phyloP scores from a whole-genome alignment of 129 eudicot species.

The sunflower (Helianthus annuus) region HanXRQr2.0-SUNRISE NC_035438.2:44895033-44895532 shows the following conservation, averaged over 20 bases:
- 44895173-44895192: too few species aligned
- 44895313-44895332: constrained; percentile 72
- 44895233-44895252: too few species aligned
- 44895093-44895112: too few species aligned
- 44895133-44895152: too few species aligned
- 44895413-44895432: constrained; percentile 74
- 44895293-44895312: constrained; percentile 52
- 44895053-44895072: too few species aligned
- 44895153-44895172: too few species aligned
- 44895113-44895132: too few species aligned
- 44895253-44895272: neutral
- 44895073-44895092: too few species aligned
- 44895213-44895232: too few species aligned
- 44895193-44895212: too few species aligned
- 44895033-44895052: too few species aligned
- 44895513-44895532: constrained; percentile 72
- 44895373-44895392: constrained; percentile 68
- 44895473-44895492: constrained; percentile 76
- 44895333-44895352: constrained; percentile 75
- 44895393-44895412: constrained; percentile 54
- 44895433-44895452: constrained; percentile 74
- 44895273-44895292: neutral
- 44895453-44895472: constrained; percentile 93
- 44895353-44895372: constrained; percentile 88
- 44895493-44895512: constrained; percentile 77